Evolutionary conservation across 371 early-diverging fungal genomes (phyloP), one percentile per base, ranked within the genome.

Genomic region (Mucor lusitanicus): DNA sequence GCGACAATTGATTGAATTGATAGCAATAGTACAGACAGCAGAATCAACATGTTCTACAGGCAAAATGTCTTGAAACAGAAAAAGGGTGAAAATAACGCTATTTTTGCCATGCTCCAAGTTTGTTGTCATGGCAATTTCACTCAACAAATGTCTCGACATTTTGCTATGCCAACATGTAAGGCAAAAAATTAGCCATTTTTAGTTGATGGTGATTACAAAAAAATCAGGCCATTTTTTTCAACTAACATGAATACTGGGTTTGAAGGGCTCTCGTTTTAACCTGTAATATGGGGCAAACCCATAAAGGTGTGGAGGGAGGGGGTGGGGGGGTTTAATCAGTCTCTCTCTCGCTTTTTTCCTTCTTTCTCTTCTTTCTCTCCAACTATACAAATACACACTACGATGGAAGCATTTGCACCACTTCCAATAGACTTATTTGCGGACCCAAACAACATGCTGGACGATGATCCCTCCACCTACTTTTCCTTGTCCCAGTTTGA

Each of bases 401-500:
- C n/a, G 9, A 73, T 73, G 73, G 73, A 73, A 56, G 58, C 73
- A 6, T 73, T 69, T 64, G 61, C 73, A 60, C 69, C 73, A 30
- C 59, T 69, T 35, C 69, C 73, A 40, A 42, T 65, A 40, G 67
- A 73, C 39, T 44, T 73, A 32, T 68, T 73, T 61, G 63, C 69
- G 33, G 68, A 65, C 13, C 11, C 63, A 17, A 61, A 33, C 37
- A 37, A 23, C n/a, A 23, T 61, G 12, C n/a, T 59, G 28, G 65
- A 72, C 15, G 68, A 72, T 23, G 69, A 68, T 28, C 61, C 44
- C 19, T 44, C 50, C n/a, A 63, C 40, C 30, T 75, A 71, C 35
- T 68, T 75, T 17, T 71, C 75, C 12, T 64, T 81, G 13, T 78
- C 81, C 11, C 77, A 81, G 44, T 76, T 81, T 40, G 81, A 78